Conservation (phyloP, 2,329 filamentous ascomycete species). For the Penicillium sp. region DNA sequence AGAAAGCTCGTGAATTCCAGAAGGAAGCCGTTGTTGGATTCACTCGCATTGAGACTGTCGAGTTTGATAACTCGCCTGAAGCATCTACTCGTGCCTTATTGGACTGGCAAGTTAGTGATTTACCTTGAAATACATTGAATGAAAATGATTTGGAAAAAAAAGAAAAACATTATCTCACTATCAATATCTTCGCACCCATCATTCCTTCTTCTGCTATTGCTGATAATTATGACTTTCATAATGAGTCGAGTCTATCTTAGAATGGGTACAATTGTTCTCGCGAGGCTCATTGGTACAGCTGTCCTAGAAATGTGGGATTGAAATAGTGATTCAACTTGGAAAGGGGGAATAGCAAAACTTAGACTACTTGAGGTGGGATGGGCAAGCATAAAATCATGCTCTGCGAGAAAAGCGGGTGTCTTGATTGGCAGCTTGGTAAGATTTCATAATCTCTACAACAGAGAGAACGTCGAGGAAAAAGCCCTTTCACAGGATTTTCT, state of each 20-base stretch:
- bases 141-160: not conserved
- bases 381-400: conserved; percentile 16
- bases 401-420: not conserved
- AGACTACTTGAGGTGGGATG: conserved; percentile 6
- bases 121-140: not conserved
- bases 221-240: no score
- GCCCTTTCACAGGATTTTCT: no score
- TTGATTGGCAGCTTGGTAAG: no score
- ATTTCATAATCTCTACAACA: no score
- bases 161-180: no score
- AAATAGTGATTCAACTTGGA: not conserved
- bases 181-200: no score
- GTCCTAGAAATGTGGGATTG: not conserved
- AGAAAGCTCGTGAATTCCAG: conserved; percentile 18
- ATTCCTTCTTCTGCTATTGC: no score
- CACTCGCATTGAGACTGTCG: conserved; percentile 1
- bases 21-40: conserved; percentile 7
- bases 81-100: conserved; percentile 9
- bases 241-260: no score
- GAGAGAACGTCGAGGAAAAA: no score
- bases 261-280: no score
- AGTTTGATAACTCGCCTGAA: not conserved
- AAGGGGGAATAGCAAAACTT: not conserved
- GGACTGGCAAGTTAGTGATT: not conserved
- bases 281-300: no score